Conservation (phyloP, 1,284 basidiomycete species). For the Cryptococcus depauperatus region DNA sequence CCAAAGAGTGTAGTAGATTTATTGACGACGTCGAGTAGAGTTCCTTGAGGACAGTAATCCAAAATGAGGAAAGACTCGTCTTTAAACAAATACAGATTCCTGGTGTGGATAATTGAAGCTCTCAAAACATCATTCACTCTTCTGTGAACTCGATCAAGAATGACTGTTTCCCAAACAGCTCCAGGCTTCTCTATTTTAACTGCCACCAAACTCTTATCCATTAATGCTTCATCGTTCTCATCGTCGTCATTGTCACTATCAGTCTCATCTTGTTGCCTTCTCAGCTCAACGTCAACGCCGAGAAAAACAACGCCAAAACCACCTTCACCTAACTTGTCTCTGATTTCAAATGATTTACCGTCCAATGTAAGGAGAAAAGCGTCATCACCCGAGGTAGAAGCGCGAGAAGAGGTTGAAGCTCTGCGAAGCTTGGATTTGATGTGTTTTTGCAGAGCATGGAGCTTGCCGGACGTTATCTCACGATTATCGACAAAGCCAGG, state of each 20-base stretch:
- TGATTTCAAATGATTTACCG: constrained; percentile 59
- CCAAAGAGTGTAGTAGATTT: constrained; percentile 57
- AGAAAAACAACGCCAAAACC: constrained; percentile 93
- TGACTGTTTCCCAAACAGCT: constrained; percentile 87
- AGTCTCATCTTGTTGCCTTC: constrained; percentile 48
- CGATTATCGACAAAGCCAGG: constrained; percentile 59
- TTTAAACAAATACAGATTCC: constrained; percentile 67
- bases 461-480: constrained; percentile 51
- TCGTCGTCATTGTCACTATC: constrained; percentile 51
- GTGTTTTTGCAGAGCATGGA: constrained; percentile 55
- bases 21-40: constrained; percentile 88
- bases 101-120: constrained; percentile 62
- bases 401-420: constrained; percentile 26
- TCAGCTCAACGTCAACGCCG: constrained; percentile 50
- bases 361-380: constrained; percentile 46
- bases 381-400: constrained; percentile 28
- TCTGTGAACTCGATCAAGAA: constrained; percentile 68
- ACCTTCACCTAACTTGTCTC: constrained; percentile 89
- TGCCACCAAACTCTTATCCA: constrained; percentile 58
- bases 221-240: constrained; percentile 54
- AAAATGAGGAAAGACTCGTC: constrained; percentile 90
- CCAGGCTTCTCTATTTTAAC: constrained; percentile 87
- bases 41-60: constrained; percentile 83
- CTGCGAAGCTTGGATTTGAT: constrained; percentile 45
- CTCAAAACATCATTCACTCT: constrained; percentile 54